A percentile compares a stretch with the other conserved stretches of the same genome.
Evolutionary conservation across 2,329 filamentous ascomycete species (phyloP).

Genomic region (Purpureocillium takamizusanense): DNA sequence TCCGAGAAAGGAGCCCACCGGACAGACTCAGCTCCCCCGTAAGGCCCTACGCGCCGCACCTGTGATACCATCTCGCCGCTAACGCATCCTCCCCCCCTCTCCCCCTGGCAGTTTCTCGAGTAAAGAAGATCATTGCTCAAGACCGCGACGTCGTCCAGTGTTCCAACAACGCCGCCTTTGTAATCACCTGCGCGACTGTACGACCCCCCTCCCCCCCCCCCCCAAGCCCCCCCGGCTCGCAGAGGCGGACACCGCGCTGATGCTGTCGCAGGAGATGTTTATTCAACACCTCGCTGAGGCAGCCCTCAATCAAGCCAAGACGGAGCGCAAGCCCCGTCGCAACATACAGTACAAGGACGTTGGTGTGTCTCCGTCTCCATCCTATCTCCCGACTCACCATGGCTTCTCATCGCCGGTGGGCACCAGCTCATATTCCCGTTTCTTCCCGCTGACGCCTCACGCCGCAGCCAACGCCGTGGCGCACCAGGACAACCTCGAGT

Average conservation of each 20-base stretch:
- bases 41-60: conserved; percentile 23
- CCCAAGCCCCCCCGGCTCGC: background rate
- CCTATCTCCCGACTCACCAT: too few relatives aligned
- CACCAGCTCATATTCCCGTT: too few relatives aligned
- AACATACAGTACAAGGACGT: conserved; percentile 96
- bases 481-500: conserved; percentile 88
- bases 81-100: background rate
- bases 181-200: conserved; percentile 84
- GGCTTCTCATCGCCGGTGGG: too few relatives aligned
- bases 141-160: conserved; percentile 81
- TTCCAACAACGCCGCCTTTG: conserved; percentile 89
- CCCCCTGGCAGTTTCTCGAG: conserved; percentile 62
- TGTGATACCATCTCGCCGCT: background rate
- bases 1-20: conserved; percentile 72
- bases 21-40: conserved; percentile 79
- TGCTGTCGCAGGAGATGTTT: conserved; percentile 70
- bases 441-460: conserved; percentile 3
- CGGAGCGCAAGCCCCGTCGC: conserved; percentile 82
- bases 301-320: conserved; percentile 78
- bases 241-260: conserved; percentile 5
- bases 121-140: conserved; percentile 89
- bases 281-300: conserved; percentile 84
- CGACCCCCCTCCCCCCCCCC: background rate
- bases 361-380: conserved; percentile 37
- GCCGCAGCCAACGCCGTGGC: conserved; percentile 68